Evolutionary conservation across 139 green algal genomes (phyloP), one percentile per base, ranked within the genome.

Genomic region (Coelastrella sp.): DNA sequence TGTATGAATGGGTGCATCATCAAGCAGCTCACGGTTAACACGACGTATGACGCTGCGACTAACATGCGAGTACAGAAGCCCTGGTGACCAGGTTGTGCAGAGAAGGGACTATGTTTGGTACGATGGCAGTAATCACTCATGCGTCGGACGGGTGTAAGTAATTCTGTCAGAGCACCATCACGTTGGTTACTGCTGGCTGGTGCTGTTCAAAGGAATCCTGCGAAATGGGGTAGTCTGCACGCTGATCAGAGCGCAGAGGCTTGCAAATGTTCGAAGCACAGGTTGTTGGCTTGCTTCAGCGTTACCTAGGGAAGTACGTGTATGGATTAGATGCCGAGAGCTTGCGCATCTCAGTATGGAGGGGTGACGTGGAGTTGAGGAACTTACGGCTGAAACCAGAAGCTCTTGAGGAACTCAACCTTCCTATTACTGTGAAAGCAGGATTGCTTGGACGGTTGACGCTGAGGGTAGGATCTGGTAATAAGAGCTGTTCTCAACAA

Each of bases 301-400:
- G 92, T 35, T 98, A 98, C 74, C 84, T 98, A 40, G 96, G 96
- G 2, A 87, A 89, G 11, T 98, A 98, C 83, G 82, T 98, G 7
- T 84, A 94, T 11, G 96, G 95, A 2, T 87, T 98, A 9, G 94
- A 98, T 87, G 66, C 88, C 0, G 88, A 96, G 32, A 94, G 91
- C 1, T 84, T 99, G 9, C 89, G 90, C n/a, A 93, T 99, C 9
- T 94, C 89, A 0, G 95, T 98, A 5, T 96, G 95, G 85, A 85
- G 79, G 9, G 97, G 97, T 9, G 91, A 99, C 90, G 96, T 99
- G 40, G 90, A 96, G 76, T 91, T 99, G 27, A 87, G 90, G 2
- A 97, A 99, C 89, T 90, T 99, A 67, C 82, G 91, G 59, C 92
- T 99, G 2, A 96, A 96, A 85, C 90, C 95, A 5, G 96, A 98